A percentile compares a stretch with the other conserved stretches of the same genome.
These are phyloP conservation scores for Stereocaulon alpinum DNA, from an alignment of 495 filamentous ascomycete species.

Conservation along the genomic window DNA sequence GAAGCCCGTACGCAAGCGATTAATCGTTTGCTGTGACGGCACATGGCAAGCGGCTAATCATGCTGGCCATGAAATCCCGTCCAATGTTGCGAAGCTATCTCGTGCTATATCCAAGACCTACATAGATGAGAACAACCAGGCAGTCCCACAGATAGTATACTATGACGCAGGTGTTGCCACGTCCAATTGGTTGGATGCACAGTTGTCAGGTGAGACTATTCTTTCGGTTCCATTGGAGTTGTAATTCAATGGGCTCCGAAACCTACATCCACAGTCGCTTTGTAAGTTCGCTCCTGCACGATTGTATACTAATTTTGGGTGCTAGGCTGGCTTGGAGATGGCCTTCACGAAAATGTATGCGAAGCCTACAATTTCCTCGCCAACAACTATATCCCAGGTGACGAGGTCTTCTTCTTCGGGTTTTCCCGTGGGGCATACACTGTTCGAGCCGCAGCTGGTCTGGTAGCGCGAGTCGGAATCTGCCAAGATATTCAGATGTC, in stretches of 20 bases:
- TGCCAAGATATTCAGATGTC: conserved; percentile 24
- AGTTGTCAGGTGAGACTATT: conserved; percentile 2
- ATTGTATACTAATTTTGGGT: too few species aligned
- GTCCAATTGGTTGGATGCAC: conserved; percentile 2
- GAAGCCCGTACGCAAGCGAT: conserved; percentile 23
- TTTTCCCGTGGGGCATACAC: conserved; percentile 52
- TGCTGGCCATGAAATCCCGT: conserved; percentile 24
- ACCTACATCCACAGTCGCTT: too few species aligned
- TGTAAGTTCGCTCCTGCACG: too few species aligned
- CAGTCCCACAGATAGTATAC: conserved; percentile 39
- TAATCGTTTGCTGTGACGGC: conserved; percentile 38
- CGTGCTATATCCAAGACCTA: conserved; percentile 26
- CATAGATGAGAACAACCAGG: conserved; percentile 21
- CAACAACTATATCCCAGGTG: conserved; percentile 40
- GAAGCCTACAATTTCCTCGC: conserved; percentile 42
- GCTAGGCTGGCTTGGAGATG: conserved; percentile 28
- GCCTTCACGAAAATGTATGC: conserved; percentile 37
- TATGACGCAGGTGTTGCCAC: conserved; percentile 48
- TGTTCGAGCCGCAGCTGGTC: conserved; percentile 41
- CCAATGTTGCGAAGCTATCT: conserved; percentile 35
- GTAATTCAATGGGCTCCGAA: too few species aligned
- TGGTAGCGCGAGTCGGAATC: conserved; percentile 39
- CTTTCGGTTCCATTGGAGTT: too few species aligned
- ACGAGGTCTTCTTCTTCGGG: conserved; percentile 48
- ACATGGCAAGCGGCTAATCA: conserved; percentile 30